Evolutionary conservation across 768 basidiomycete species (phyloP).

Genomic region (Hortiboletus flavorubellus): DNA sequence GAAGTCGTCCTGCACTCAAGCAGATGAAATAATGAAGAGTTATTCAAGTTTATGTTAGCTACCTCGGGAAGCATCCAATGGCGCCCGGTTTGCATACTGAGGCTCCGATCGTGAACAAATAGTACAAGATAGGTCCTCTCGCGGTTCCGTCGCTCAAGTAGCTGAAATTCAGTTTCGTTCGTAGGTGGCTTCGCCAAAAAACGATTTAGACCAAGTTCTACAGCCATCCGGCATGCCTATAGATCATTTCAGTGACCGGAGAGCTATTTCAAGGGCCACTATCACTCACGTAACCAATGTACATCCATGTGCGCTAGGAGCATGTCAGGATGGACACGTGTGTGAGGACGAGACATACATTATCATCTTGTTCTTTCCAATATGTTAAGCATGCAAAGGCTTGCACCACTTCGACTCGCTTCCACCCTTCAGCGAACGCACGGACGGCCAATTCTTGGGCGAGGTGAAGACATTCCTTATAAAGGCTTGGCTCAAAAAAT

Average conservation of each 20-base stretch:
- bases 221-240: conserved; percentile 84
- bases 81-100: conserved; percentile 82
- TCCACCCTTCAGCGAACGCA: conserved; percentile 76
- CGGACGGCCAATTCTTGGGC: conserved; percentile 72
- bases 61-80: conserved; percentile 87
- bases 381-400: conserved; percentile 87
- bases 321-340: conserved; percentile 12
- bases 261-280: not conserved
- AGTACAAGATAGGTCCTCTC: conserved; percentile 85
- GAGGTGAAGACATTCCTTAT: conserved; percentile 64
- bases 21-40: conserved; percentile 10
- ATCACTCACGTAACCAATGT: conserved; percentile 73
- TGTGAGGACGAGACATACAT: conserved; percentile 36
- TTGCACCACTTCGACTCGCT: conserved; percentile 84
- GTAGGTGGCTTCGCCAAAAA: conserved; percentile 52
- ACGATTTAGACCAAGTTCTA: conserved; percentile 78
- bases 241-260: conserved; percentile 1
- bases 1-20: conserved; percentile 53
- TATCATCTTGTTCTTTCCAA: conserved; percentile 87
- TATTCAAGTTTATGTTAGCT: conserved; percentile 1
- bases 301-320: conserved; percentile 76
- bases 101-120: conserved; percentile 82
- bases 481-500: conserved; percentile 71
- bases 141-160: conserved; percentile 74
- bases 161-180: conserved; percentile 62